These are phyloP conservation scores for Neopestalotiopsis sp. DNA, from an alignment of 2,329 filamentous ascomycete species.

Conservation along the genomic window DNA sequence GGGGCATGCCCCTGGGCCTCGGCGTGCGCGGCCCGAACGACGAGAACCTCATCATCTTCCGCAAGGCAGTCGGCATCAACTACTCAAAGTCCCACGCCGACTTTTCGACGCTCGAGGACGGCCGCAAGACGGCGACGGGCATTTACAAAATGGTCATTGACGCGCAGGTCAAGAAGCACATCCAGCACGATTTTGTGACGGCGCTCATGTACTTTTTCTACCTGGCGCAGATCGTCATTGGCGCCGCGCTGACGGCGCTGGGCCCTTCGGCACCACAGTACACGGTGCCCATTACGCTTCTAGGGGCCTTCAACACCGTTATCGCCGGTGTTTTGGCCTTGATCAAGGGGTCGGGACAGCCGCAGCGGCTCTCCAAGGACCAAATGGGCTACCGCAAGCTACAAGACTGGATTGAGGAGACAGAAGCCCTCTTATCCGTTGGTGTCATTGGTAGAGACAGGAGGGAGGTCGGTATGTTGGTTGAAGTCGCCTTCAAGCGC, in stretches of 20 bases:
- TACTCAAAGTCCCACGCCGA: constrained; percentile 27
- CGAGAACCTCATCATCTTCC: constrained; percentile 47
- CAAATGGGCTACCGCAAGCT: constrained; percentile 50
- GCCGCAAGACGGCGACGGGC: constrained; percentile 39
- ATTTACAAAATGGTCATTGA: constrained; percentile 47
- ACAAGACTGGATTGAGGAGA: constrained; percentile 60
- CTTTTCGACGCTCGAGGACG: constrained; percentile 37
- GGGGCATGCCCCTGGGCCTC: constrained; percentile 43
- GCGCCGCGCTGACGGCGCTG: constrained; percentile 51
- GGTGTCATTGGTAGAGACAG: constrained; percentile 47
- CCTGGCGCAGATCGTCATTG: constrained; percentile 51
- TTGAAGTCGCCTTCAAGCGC: constrained; percentile 47
- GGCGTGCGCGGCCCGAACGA: constrained; percentile 39
- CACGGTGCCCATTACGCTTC: constrained; percentile 55
- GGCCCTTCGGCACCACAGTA: constrained; percentile 53
- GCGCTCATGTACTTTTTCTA: constrained; percentile 47
- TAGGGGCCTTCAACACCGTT: constrained; percentile 67
- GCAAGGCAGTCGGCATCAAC: constrained; percentile 49
- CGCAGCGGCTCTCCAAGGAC: constrained; percentile 51
- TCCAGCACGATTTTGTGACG: constrained; percentile 41
- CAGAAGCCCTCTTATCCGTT: constrained; percentile 48
- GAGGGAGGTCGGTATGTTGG: constrained; percentile 46
- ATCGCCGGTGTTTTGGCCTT: constrained; percentile 66
- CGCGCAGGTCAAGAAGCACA: constrained; percentile 35
- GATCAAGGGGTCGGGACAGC: constrained; percentile 55